Evolutionary conservation across 1,284 basidiomycete species (phyloP), one percentile per base, ranked within the genome.

Genomic region (Singerocomus inundabilis): DNA sequence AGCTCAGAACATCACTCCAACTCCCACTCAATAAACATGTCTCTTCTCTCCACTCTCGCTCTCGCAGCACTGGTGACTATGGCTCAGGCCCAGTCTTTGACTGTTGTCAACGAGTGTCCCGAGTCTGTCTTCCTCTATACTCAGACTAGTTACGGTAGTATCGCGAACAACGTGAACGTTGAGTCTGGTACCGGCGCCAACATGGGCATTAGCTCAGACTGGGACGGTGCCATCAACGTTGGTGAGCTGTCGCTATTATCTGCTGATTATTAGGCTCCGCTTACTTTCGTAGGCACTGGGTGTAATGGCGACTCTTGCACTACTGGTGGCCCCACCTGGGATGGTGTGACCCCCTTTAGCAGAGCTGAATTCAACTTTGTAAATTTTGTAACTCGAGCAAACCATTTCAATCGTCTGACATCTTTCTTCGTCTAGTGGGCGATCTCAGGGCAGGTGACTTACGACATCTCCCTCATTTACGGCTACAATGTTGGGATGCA

Each of bases 401-500:
- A 12, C 13, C 12, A 8, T 25, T 38, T 44, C 21, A 13, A 15
- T 13, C 25, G 6, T 28, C 13, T 2, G 33, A 48, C 13, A 11
- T 11, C 10, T 37, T 39, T 11, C 10, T 37, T 39, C 13, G 4
- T 35, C 10, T 40, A 70, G 67, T 56, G 45, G 2, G 55, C 67
- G 5, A 61, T 69, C 6, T 57, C 68, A 1, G 66, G 69, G 9
- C 37, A 29, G 5, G 69, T 68, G n/a, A 70, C 67, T 30, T 68
- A 68, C 24, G 69, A 71, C 38, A 70, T 68, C 34, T 70, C 69
- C 29, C 56, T 68, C 44, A 71, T 68, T 43, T 71, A 71, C 12
- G 69, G 66, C 0, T 71, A 71, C 55, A 68, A 70, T 15, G 69
- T 70, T 29, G 68, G 66, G 21, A 68, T 68, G 69, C 13, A 69